A percentile compares a stretch with the other conserved stretches of the same genome.
phyloP scores from a whole-genome alignment of 192 early-diverging fungal genomes.

The Obelidium mucronatum region DNA sequence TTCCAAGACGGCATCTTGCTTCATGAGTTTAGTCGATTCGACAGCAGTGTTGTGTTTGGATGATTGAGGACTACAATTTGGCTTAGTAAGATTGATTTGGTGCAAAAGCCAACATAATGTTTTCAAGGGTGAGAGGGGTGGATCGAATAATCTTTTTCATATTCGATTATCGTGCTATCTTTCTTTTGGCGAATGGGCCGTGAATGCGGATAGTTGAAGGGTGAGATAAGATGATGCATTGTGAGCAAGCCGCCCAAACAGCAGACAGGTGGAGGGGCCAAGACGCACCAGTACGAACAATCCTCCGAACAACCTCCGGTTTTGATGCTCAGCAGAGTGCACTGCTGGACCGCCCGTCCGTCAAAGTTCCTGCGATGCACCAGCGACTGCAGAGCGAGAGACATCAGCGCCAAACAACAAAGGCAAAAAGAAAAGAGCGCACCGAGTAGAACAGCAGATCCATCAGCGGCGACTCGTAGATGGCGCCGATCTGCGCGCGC shows the following conservation, averaged over 20 bases:
- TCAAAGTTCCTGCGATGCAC: conserved; percentile 78
- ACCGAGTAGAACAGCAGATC: conserved; percentile 79
- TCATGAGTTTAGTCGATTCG: conserved; percentile 74
- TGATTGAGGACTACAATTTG: conserved; percentile 71
- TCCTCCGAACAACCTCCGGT: conserved; percentile 86
- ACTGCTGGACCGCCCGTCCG: conserved; percentile 78
- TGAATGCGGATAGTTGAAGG: not conserved
- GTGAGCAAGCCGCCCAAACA: not conserved
- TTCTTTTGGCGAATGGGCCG: too few relatives aligned
- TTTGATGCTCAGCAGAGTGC: conserved; percentile 82
- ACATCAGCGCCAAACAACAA: not conserved
- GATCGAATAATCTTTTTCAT: too few relatives aligned
- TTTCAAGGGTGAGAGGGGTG: not conserved
- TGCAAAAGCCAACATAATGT: not conserved
- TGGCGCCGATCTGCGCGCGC: conserved; percentile 72
- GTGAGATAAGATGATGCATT: not conserved
- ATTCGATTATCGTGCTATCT: too few relatives aligned
- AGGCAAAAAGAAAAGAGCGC: conserved; percentile 38
- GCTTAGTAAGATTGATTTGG: not conserved
- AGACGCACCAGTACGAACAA: conserved; percentile 72
- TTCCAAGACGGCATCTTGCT: conserved; percentile 71
- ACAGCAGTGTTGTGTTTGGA: conserved; percentile 74
- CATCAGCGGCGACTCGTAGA: conserved; percentile 80
- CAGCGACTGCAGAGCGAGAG: conserved; percentile 60
- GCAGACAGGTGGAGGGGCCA: too few relatives aligned